Evolutionary conservation across 1,139 yeast genomes (phyloP).

Genomic region (Saccharomyces hybrid): DNA sequence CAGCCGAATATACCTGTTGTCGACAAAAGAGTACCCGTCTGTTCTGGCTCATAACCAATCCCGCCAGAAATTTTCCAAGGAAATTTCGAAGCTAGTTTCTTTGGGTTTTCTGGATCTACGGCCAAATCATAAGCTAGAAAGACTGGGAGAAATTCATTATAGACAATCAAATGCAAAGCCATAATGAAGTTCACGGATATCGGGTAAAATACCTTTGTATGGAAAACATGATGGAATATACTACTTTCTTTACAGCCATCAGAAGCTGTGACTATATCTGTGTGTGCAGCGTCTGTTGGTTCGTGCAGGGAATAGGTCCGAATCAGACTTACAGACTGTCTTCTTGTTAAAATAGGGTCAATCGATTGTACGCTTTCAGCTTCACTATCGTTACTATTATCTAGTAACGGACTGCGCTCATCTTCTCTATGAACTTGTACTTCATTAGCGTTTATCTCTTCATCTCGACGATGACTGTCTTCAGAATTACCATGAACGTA

Average conservation of each 20-base stretch:
- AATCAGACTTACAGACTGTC: constrained; percentile 37
- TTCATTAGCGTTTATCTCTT: too few relatives aligned
- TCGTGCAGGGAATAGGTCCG: constrained; percentile 38
- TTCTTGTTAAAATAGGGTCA: constrained; percentile 33
- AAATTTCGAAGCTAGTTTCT: constrained; percentile 33
- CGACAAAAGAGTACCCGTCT: constrained; percentile 50
- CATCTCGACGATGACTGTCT: not conserved
- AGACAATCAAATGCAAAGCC: constrained; percentile 47
- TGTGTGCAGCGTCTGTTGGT: constrained; percentile 16
- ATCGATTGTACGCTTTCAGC: constrained; percentile 26
- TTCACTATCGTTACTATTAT: constrained; percentile 9
- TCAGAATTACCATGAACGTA: constrained; percentile 11
- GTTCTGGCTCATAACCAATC: constrained; percentile 39
- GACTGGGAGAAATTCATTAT: constrained; percentile 53
- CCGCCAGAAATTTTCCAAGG: constrained; percentile 47
- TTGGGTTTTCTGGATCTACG: constrained; percentile 19
- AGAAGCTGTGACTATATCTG: constrained; percentile 6
- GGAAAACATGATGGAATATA: constrained; percentile 28
- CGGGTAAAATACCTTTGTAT: constrained; percentile 37
- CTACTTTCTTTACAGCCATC: constrained; percentile 18
- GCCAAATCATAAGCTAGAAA: constrained; percentile 45
- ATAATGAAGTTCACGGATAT: constrained; percentile 39
- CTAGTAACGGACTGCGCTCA: not conserved
- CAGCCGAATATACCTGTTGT: constrained; percentile 52
- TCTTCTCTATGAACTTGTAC: not conserved